Percentiles rank a stretch among this genome's conserved stretches.
These are phyloP conservation scores for Botrytis tulipae DNA, from an alignment of 2,329 filamentous ascomycete genomes.

Conservation along the genomic window DNA sequence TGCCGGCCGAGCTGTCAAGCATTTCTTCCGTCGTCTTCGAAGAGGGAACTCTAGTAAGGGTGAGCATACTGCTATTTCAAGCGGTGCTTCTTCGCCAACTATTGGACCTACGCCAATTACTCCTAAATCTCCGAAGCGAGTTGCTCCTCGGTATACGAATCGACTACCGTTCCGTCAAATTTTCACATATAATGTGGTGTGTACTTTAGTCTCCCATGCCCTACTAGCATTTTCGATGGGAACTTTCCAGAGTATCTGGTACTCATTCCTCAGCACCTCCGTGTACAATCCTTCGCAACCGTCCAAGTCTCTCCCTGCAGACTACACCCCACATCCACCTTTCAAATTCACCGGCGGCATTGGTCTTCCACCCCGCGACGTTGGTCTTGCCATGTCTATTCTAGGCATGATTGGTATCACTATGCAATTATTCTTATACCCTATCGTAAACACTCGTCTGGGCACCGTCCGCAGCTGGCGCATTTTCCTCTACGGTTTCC, in stretches of 20 bases:
- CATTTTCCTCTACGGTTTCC: conserved; percentile 67
- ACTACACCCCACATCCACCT: conserved; percentile 43
- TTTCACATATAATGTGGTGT: conserved; percentile 44
- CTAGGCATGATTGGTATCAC: conserved; percentile 73
- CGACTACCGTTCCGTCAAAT: conserved; percentile 49
- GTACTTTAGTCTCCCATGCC: conserved; percentile 50
- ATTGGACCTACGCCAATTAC: conserved; percentile 20
- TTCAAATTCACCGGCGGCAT: conserved; percentile 64
- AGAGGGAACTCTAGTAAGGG: conserved; percentile 1
- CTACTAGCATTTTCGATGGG: conserved; percentile 60
- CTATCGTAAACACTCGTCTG: conserved; percentile 61
- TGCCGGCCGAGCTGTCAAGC: conserved; percentile 28
- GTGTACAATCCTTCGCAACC: conserved; percentile 40
- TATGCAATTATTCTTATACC: conserved; percentile 71
- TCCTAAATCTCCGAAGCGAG: conserved; percentile 30
- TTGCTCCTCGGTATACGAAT: conserved; percentile 34
- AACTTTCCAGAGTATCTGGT: conserved; percentile 60
- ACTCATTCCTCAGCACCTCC: conserved; percentile 62
- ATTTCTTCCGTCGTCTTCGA: conserved; percentile 24
- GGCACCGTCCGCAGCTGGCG: conserved; percentile 69
- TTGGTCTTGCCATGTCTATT: conserved; percentile 76
- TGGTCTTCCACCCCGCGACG: conserved; percentile 66
- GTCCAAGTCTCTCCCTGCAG: conserved; percentile 43
- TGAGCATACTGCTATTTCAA: conserved; percentile 21
- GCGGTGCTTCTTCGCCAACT: conserved; percentile 9